Conservation (phyloP, 805 yeast genomes). For the Hermanozyma aechmeae region DNA sequence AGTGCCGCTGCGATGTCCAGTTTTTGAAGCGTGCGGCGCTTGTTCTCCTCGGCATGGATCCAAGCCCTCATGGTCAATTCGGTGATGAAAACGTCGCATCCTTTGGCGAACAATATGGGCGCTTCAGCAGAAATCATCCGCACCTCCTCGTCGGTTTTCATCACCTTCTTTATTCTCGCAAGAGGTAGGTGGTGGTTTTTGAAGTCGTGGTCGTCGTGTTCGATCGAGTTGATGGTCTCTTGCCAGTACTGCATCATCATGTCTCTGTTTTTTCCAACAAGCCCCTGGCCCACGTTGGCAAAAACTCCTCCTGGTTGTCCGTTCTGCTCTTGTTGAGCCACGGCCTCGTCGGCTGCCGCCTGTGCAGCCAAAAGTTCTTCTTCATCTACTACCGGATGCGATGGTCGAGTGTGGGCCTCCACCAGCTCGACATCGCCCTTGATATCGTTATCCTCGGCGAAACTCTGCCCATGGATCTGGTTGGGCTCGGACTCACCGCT, state of each 20-base stretch:
- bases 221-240: slow-evolving; percentile 80
- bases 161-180: slow-evolving; percentile 93
- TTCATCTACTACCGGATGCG: slow-evolving; percentile 23
- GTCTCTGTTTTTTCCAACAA: slow-evolving; percentile 48
- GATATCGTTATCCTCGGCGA: background rate
- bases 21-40: slow-evolving; percentile 87
- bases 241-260: slow-evolving; percentile 98
- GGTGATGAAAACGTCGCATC: slow-evolving; percentile 94
- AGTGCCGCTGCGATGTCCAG: slow-evolving; percentile 93
- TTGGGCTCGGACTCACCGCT: slow-evolving; percentile 8
- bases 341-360: slow-evolving; percentile 40
- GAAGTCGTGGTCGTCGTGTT: slow-evolving; percentile 81
- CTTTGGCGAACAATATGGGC: slow-evolving; percentile 93
- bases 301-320: slow-evolving; percentile 53
- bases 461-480: slow-evolving; percentile 3
- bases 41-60: slow-evolving; percentile 97
- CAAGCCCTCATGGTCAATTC: slow-evolving; percentile 98
- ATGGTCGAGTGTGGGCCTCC: slow-evolving; percentile 3
- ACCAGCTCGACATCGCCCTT: background rate
- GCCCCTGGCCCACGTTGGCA: slow-evolving; percentile 73
- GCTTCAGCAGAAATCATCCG: slow-evolving; percentile 98
- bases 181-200: slow-evolving; percentile 91
- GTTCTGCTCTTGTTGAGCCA: slow-evolving; percentile 33
- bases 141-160: slow-evolving; percentile 97
- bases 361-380: slow-evolving; percentile 36